Percentiles rank a stretch among this genome's conserved stretches.
Evolutionary conservation across 2,329 filamentous ascomycete species (phyloP).

Genomic region (Diplodia corticola): DNA sequence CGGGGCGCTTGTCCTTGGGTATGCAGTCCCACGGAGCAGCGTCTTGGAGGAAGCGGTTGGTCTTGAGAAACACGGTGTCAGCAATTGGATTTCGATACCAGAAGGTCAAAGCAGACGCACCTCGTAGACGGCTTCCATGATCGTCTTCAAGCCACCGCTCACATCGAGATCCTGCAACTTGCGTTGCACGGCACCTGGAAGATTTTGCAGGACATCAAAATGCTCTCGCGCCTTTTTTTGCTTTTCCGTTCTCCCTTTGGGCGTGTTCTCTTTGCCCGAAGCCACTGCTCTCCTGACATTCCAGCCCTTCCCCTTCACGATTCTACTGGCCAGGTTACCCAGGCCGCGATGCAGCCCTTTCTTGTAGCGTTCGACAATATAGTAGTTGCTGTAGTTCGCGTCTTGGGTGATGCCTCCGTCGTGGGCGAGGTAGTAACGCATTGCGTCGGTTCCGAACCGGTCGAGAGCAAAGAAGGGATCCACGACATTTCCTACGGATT

Average conservation of each 20-base stretch:
- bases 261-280: slow-evolving; percentile 27
- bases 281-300: slow-evolving; percentile 62
- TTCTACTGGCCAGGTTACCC: slow-evolving; percentile 75
- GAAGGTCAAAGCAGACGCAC: not conserved
- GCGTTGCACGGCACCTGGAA: slow-evolving; percentile 47
- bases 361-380: slow-evolving; percentile 74
- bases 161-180: slow-evolving; percentile 67
- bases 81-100: not conserved
- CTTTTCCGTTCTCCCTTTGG: slow-evolving; percentile 29
- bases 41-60: slow-evolving; percentile 66
- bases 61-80: slow-evolving; percentile 44
- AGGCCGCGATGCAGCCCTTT: slow-evolving; percentile 75
- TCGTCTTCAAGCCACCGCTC: slow-evolving; percentile 62
- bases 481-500: slow-evolving; percentile 91
- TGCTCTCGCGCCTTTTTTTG: slow-evolving; percentile 30
- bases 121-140: slow-evolving; percentile 62
- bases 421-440: slow-evolving; percentile 85
- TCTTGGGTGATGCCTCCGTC: slow-evolving; percentile 77
- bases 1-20: not conserved
- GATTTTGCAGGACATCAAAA: slow-evolving; percentile 28
- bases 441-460: slow-evolving; percentile 80
- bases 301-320: slow-evolving; percentile 70
- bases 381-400: slow-evolving; percentile 78
- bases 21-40: slow-evolving; percentile 67
- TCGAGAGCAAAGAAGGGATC: slow-evolving; percentile 91